These are phyloP conservation scores for Theobroma grandiflorum DNA, from an alignment of 441 rosid genomes.

Conservation along the genomic window DNA sequence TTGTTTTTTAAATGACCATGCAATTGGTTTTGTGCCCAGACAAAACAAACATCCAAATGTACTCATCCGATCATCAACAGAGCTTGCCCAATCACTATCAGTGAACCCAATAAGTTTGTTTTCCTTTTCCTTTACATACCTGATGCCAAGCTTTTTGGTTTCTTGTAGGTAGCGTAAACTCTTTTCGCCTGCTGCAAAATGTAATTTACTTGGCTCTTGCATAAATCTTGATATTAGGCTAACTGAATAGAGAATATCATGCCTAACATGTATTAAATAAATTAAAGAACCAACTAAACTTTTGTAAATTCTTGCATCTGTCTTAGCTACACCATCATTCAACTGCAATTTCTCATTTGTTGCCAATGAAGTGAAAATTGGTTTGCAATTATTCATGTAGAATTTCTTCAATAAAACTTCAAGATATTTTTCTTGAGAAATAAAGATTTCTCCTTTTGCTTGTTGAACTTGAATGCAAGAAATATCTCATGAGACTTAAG, in stretches of 20 bases:
- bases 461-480: background rate
- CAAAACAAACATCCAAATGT: background rate
- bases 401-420: background rate
- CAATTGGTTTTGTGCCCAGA: background rate
- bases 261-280: slow-evolving; percentile 10
- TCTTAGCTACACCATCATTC: background rate
- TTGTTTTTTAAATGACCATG: background rate
- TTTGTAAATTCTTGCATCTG: background rate
- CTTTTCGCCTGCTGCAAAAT: background rate
- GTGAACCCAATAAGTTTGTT: background rate
- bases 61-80: background rate
- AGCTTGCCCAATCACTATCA: slow-evolving; percentile 24
- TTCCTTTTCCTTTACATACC: background rate
- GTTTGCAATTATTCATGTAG: background rate
- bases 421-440: background rate
- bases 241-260: background rate
- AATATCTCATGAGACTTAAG: background rate
- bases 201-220: no score
- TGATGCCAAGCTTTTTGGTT: background rate
- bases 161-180: background rate
- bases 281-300: background rate
- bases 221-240: background rate
- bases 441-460: background rate
- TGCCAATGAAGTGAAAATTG: background rate
- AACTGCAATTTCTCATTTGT: background rate